Conservation (phyloP, 352 stramenopile species). For the Globisporangium paddicum region DNA sequence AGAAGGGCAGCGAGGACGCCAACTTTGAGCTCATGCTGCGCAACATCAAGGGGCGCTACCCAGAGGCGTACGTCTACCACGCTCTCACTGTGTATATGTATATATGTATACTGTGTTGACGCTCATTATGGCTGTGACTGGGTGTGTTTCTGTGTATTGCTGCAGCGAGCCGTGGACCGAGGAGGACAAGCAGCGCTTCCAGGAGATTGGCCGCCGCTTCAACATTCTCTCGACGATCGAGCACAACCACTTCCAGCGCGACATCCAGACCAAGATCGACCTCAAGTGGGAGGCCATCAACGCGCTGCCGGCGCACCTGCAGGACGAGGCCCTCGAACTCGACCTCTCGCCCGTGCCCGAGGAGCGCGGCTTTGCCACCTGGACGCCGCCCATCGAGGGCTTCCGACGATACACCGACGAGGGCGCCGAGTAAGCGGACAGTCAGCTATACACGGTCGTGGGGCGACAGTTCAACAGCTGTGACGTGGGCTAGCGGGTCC, state of each 20-base stretch:
- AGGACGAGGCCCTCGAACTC: constrained; percentile 70
- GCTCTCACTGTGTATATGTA: not conserved
- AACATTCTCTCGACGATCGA: constrained; percentile 75
- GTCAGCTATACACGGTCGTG: not conserved
- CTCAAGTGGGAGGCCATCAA: constrained; percentile 90
- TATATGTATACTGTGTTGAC: not conserved
- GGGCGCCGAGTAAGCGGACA: constrained; percentile 28
- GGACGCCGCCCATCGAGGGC: constrained; percentile 82
- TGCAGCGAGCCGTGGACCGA: constrained; percentile 72
- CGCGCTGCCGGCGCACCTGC: constrained; percentile 69
- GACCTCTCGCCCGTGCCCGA: constrained; percentile 62
- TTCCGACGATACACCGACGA: constrained; percentile 83
- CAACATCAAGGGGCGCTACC: constrained; percentile 72
- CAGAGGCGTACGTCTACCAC: constrained; percentile 43
- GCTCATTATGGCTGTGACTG: not conserved
- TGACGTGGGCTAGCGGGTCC: not conserved
- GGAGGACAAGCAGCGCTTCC: constrained; percentile 70
- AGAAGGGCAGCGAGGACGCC: constrained; percentile 29
- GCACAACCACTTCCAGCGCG: constrained; percentile 87
- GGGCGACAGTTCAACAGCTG: constrained; percentile 14
- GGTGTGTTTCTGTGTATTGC: not conserved
- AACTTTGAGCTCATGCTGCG: constrained; percentile 87
- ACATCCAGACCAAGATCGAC: constrained; percentile 90
- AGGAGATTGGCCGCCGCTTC: constrained; percentile 78
- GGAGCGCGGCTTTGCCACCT: constrained; percentile 73